Conservation (phyloP, 495 filamentous ascomycete genomes). For the Glutinoglossum americanum region DNA sequence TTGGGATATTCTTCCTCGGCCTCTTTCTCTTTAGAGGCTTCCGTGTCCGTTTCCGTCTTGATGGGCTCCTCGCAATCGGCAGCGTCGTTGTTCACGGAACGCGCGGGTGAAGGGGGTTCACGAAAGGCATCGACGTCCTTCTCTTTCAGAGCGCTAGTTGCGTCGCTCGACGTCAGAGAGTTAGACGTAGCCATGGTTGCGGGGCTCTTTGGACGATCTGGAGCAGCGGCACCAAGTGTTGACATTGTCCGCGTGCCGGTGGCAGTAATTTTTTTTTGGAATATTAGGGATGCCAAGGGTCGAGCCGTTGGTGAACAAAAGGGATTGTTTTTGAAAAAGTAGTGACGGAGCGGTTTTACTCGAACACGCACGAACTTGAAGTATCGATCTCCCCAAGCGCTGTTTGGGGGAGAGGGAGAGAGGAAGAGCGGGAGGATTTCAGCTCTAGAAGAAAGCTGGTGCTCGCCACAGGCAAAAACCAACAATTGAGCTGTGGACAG, state of each 20-base stretch:
- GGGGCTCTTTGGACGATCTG: neutral
- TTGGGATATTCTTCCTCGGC: constrained; percentile 3
- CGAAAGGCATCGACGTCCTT: neutral
- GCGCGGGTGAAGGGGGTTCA: neutral
- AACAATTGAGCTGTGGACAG: neutral
- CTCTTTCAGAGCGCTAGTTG: neutral
- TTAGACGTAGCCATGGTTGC: neutral
- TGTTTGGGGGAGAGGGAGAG: too few relatives aligned
- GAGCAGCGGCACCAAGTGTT: neutral
- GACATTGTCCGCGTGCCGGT: neutral
- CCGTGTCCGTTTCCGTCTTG: neutral
- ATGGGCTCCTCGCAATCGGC: neutral
- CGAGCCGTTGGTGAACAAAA: neutral
- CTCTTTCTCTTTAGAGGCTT: neutral
- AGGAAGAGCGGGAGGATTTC: too few relatives aligned
- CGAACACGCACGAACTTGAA: too few relatives aligned
- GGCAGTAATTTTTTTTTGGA: too few relatives aligned
- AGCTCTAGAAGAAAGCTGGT: too few relatives aligned
- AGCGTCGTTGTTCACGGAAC: neutral
- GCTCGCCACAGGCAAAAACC: too few relatives aligned
- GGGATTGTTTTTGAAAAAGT: too few relatives aligned
- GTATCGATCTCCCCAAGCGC: too few relatives aligned
- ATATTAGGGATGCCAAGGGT: too few relatives aligned
- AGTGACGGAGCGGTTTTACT: too few relatives aligned
- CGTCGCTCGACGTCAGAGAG: neutral